Base-by-base conservation (phyloP, 2,329 filamentous ascomycete genomes). In the Fusarium scirpi region DNA sequence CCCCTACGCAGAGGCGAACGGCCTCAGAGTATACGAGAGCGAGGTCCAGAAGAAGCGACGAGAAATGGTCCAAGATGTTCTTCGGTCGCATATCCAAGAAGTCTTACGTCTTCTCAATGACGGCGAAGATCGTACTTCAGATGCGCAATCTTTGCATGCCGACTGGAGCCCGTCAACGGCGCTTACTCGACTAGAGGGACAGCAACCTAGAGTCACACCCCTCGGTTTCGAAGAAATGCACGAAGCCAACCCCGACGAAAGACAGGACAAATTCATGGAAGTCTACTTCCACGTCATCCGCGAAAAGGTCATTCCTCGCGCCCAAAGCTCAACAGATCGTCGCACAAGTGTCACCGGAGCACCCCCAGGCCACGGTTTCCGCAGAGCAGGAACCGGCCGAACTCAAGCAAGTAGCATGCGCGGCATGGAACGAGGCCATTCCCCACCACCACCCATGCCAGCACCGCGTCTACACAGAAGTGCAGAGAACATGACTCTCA, bases 271-370 rank as follows among this genome's bases (percentile, higher is more conserved):
- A 13, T 81, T 89, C n/a, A 83, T 89, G 79, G 77, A 82, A 5
- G 82, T 86, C 3, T 89, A 89, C 72, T 88, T 87, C 66, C 67
- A 79, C 13, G 72, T 78, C 1, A 79, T 89, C 16, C 80, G 82
- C 8, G 77, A 70, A 5, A 74, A 76, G 5, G 84, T 87, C 4
- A 75, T 83, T 13, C 70, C 74, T 8, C 75, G 77, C 12, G 79
- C 82, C 7, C 68, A 75, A 38, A 68, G 62, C 16, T 77, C 76
- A 15, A 78, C 70, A 18, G 70, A 69, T 12, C 75, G 72, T 34
- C 71, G 78, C 22, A 62, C 65, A 46, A 73, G 76, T 70, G 58
- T 76, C 49, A 65, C 69, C 48, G 65, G 67, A 15, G 65, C 69
- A 6, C 73, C 74, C n/a, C 54, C 75, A 6, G 74, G 72, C 24